Base-by-base conservation (phyloP, 306 rosid genomes). In the Clitoria ternatea region DNA sequence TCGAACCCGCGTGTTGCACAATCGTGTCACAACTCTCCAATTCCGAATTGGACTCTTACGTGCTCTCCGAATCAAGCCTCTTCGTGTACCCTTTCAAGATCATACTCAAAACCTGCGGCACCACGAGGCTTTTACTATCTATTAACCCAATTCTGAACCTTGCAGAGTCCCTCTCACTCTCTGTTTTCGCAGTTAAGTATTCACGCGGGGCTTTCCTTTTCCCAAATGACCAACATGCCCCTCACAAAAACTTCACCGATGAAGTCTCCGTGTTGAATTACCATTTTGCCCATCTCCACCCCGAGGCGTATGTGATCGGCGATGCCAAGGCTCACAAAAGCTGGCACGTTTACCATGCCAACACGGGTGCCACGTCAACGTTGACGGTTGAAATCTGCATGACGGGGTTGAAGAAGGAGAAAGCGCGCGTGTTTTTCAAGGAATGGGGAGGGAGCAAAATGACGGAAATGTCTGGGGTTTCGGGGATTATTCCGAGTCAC, bases 41-140 rank as follows among this genome's bases (percentile, higher is more conserved):
- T 69, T 15, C 77, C 1, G 80, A 87, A 14, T 48, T 87, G 48
- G 92, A 85, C 71, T 87, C 92, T 3, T 87, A 87, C 72, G 89
- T 87, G 3, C 89, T 85, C 36, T 87, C 92, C 0, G 92, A 87
- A 32, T 87, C 92, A 1, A 87, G 92, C 57, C 88, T 87, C 57
- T 87, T 87, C 30, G 52, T 85, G 20, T 81, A 52, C 33, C 86
- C 88, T 0, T 55, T 30, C 10, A 81, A 82, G 37, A 85, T 88
- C 50, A 33, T 88, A 2, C 75, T 88, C 66, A 88, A 85, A 69
- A 88, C 93, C 0, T 87, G 92, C 35, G 90, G 90, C 15, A 87
- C 90, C 56, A 87, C 90, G 2, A 84, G 67, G 76, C 81, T 80
- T 0, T 88, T 88, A 59, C 49, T 78, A 14, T 80, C 92, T 4